phyloP scores from a whole-genome alignment of 208 protist genomes.

The Tetramitus jugosus region DNA sequence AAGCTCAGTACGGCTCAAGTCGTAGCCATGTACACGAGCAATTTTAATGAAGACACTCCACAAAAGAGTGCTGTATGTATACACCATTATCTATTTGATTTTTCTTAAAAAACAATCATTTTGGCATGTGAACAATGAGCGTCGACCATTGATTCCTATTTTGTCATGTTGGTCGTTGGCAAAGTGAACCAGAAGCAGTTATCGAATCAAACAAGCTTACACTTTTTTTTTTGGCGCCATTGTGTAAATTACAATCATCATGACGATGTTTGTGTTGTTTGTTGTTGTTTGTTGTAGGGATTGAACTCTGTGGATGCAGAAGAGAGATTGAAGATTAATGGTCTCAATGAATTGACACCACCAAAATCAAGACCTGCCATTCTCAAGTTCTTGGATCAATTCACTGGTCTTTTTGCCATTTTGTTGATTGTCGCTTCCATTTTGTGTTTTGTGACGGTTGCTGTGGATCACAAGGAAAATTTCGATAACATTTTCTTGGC shows the following conservation, averaged over 20 bases:
- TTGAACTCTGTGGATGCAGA: slow-evolving; percentile 27
- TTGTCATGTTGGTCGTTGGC: too few species aligned
- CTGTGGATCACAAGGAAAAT: background rate
- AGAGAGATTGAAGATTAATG: slow-evolving; percentile 36
- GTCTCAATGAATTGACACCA: slow-evolving; percentile 52
- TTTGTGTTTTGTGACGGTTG: slow-evolving; percentile 48
- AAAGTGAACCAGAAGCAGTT: too few species aligned
- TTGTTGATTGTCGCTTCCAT: slow-evolving; percentile 41
- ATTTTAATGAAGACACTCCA: background rate
- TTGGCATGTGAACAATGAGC: too few species aligned
- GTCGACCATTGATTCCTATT: too few species aligned
- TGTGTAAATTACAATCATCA: too few species aligned
- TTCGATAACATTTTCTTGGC: slow-evolving; percentile 34
- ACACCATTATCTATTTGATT: too few species aligned
- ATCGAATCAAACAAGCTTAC: too few species aligned
- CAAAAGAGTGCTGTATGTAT: background rate
- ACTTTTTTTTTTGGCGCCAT: too few species aligned
- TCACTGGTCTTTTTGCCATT: slow-evolving; percentile 48
- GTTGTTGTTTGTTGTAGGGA: too few species aligned
- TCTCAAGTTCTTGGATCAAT: slow-evolving; percentile 50
- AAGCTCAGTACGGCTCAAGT: background rate
- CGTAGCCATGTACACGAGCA: background rate
- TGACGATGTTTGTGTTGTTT: too few species aligned
- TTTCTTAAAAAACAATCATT: too few species aligned
- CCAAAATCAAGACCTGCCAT: slow-evolving; percentile 44